Conservation (phyloP, 83 land plant genomes). For the Larix sibirica region DNA sequence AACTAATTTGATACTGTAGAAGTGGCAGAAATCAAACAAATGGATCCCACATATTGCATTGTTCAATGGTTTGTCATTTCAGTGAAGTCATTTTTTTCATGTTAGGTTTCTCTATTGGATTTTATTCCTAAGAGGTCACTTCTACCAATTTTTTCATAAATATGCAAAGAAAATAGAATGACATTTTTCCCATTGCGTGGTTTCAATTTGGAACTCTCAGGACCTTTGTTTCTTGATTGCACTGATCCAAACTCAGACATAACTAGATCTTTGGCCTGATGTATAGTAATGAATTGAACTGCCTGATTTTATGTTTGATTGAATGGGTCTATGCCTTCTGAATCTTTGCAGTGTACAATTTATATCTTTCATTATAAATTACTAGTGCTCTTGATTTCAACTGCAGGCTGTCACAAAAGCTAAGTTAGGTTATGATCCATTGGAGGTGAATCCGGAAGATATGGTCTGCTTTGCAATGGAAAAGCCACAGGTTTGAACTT, state of each 20-base stretch:
- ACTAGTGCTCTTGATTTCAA: neutral
- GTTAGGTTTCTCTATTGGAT: neutral
- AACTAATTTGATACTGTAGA: neutral
- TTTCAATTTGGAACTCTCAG: neutral
- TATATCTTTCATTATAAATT: slow-evolving; percentile 1
- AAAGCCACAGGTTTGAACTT: slow-evolving; percentile 73
- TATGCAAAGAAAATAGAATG: neutral
- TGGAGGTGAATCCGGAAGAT: slow-evolving; percentile 99
- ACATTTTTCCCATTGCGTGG: neutral
- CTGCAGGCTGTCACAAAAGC: slow-evolving; percentile 96
- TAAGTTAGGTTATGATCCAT: slow-evolving; percentile 95
- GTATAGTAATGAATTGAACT: neutral
- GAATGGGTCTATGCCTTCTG: neutral
- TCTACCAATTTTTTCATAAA: too few relatives aligned
- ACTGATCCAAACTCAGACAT: neutral
- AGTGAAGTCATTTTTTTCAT: neutral
- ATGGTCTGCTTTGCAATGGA: slow-evolving; percentile 98
- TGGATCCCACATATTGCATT: neutral
- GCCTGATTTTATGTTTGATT: neutral
- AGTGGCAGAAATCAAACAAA: neutral
- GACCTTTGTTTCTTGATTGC: neutral
- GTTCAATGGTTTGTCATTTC: neutral
- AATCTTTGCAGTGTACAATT: neutral
- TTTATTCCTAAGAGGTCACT: neutral
- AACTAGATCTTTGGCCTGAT: neutral